These are phyloP conservation scores for Rosellinia necatrix DNA, from an alignment of 2,329 filamentous ascomycete species.

Conservation along the genomic window DNA sequence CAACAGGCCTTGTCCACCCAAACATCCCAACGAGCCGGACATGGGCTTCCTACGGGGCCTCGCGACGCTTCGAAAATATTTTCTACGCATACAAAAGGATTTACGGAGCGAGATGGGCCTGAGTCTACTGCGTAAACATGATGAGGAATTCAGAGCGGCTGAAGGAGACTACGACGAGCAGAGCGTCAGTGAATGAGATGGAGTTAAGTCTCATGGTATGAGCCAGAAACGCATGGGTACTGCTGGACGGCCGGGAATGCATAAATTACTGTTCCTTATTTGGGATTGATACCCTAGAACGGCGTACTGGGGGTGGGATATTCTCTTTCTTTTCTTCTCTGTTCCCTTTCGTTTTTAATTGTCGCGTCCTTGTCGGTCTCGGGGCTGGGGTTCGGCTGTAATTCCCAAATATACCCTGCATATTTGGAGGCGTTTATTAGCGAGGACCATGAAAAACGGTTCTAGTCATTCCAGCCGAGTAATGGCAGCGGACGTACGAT, in stretches of 20 bases:
- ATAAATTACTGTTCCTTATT: constrained; percentile 23
- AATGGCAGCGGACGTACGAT: too few species aligned
- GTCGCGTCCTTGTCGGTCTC: too few species aligned
- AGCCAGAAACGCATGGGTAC: constrained; percentile 4
- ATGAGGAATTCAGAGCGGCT: constrained; percentile 26
- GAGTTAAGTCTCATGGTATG: neutral
- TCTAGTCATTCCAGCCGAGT: too few species aligned
- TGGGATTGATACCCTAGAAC: constrained; percentile 33
- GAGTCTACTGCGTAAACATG: constrained; percentile 24
- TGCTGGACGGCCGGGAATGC: constrained; percentile 1
- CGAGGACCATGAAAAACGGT: constrained; percentile 7
- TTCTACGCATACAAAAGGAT: constrained; percentile 84
- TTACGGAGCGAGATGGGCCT: constrained; percentile 61
- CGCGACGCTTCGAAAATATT: constrained; percentile 78
- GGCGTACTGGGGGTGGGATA: constrained; percentile 29
- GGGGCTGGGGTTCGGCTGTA: constrained; percentile 7
- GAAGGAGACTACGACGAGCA: constrained; percentile 36
- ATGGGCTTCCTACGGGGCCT: constrained; percentile 87
- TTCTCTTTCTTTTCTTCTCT: constrained; percentile 8
- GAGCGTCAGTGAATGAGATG: constrained; percentile 36
- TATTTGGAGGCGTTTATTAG: constrained; percentile 24
- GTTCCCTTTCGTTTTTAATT: neutral
- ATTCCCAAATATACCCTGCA: constrained; percentile 26
- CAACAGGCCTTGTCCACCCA: constrained; percentile 75
- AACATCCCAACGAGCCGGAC: constrained; percentile 79